These are phyloP conservation scores for Penicillium arizonense DNA, from an alignment of 495 filamentous ascomycete genomes.

Conservation along the genomic window DNA sequence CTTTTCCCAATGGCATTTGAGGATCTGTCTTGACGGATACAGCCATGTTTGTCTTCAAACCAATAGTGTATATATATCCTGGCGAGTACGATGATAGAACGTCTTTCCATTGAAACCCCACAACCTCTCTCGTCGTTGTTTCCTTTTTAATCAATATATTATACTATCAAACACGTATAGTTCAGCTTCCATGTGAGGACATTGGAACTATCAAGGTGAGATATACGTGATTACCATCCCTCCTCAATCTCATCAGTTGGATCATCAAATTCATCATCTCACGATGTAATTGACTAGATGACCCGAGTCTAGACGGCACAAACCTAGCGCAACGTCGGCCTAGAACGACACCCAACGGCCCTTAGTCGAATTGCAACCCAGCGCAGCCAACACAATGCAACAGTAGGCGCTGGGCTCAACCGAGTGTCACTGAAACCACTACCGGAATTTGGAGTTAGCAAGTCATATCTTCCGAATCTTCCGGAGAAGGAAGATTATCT, in stretches of 20 bases:
- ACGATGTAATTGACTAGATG: slow-evolving; percentile 35
- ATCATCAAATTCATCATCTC: slow-evolving; percentile 18
- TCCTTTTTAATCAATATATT: no score
- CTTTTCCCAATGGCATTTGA: no score
- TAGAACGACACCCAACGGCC: slow-evolving; percentile 73
- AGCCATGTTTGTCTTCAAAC: no score
- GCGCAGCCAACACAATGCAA: slow-evolving; percentile 69
- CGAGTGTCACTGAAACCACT: slow-evolving; percentile 54
- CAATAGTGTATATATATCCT: no score
- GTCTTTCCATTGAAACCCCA: no score
- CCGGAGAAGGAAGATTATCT: slow-evolving; percentile 80
- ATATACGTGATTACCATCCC: neutral
- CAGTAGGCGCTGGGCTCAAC: slow-evolving; percentile 62
- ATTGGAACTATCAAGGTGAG: no score
- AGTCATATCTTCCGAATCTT: slow-evolving; percentile 71
- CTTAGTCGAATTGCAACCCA: slow-evolving; percentile 75
- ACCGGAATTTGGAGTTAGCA: slow-evolving; percentile 66
- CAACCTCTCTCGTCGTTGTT: no score
- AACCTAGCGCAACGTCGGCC: slow-evolving; percentile 54
- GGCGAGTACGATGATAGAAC: no score
- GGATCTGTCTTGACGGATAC: no score
- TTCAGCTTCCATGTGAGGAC: no score
- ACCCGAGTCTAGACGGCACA: slow-evolving; percentile 41
- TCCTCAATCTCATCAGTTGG: slow-evolving; percentile 7
- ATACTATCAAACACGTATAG: no score